Conservation (phyloP, 441 rosid species). For the Mallotus japonicus region DNA sequence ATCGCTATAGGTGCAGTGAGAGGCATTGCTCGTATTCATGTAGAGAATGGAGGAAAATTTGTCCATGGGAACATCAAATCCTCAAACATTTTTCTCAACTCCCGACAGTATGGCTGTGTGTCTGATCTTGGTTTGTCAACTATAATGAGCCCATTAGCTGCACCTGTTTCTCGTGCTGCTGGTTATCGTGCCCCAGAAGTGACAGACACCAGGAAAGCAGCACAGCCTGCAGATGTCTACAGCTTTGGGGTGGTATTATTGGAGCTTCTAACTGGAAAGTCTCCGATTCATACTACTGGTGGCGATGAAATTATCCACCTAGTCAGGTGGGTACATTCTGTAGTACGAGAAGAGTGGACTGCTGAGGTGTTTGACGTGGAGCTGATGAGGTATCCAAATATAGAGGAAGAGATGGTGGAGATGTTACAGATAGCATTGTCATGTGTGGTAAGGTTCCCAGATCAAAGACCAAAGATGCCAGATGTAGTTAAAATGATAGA, state of each 20-base stretch:
- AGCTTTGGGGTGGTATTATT: conserved; percentile 88
- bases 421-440: conserved; percentile 97
- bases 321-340: conserved; percentile 95
- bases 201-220: conserved; percentile 79
- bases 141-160: conserved; percentile 63
- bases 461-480: conserved; percentile 77
- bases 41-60: conserved; percentile 67
- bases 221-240: conserved; percentile 80
- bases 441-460: conserved; percentile 72
- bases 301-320: conserved; percentile 84
- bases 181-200: conserved; percentile 93
- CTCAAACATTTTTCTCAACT: conserved; percentile 79
- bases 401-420: conserved; percentile 98
- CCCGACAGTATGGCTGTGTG: conserved; percentile 56
- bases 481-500: conserved; percentile 71
- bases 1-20: conserved; percentile 81
- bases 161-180: conserved; percentile 68
- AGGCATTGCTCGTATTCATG: conserved; percentile 75
- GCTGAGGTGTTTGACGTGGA: conserved; percentile 90
- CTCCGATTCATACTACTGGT: conserved; percentile 71
- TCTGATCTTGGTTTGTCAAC: conserved; percentile 74
- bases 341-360: conserved; percentile 97
- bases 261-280: conserved; percentile 88
- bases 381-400: conserved; percentile 75
- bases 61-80: conserved; percentile 91